These are phyloP conservation scores for Macadamia tetraphylla DNA, from an alignment of 164 flowering plant species.

Conservation along the genomic window DNA sequence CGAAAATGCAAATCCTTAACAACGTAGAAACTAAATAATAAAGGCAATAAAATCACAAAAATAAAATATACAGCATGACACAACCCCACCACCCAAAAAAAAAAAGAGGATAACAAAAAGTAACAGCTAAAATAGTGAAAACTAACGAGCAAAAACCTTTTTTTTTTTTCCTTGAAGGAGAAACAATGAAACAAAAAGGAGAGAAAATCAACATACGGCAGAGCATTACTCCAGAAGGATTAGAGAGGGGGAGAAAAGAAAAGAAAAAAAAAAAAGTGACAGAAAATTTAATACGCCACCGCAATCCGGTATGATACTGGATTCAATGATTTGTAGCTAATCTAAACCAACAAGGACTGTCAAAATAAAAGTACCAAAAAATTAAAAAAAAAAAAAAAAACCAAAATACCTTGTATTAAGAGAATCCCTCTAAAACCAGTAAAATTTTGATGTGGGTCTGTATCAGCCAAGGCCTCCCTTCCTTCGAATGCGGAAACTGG, in stretches of 20 bases:
- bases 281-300: slow-evolving; percentile 3
- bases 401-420: slow-evolving; percentile 16
- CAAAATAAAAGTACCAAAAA: slow-evolving; percentile 2
- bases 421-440: slow-evolving; percentile 7
- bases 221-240: no score
- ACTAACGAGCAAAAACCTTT: background rate
- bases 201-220: no score
- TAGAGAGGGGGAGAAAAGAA: no score
- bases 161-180: background rate
- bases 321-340: slow-evolving; percentile 4
- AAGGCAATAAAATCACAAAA: background rate
- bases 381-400: no score
- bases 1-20: background rate
- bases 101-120: no score
- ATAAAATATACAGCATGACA: background rate
- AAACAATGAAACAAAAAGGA: background rate
- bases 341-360: slow-evolving; percentile 5
- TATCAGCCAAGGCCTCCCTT: background rate
- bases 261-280: background rate
- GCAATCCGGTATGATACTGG: slow-evolving; percentile 9
- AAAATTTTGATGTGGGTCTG: background rate
- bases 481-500: background rate
- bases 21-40: background rate
- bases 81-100: no score
- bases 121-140: background rate